phyloP scores from a whole-genome alignment of 108 stramenopile genomes.

The Bacterosira constricta region DNA sequence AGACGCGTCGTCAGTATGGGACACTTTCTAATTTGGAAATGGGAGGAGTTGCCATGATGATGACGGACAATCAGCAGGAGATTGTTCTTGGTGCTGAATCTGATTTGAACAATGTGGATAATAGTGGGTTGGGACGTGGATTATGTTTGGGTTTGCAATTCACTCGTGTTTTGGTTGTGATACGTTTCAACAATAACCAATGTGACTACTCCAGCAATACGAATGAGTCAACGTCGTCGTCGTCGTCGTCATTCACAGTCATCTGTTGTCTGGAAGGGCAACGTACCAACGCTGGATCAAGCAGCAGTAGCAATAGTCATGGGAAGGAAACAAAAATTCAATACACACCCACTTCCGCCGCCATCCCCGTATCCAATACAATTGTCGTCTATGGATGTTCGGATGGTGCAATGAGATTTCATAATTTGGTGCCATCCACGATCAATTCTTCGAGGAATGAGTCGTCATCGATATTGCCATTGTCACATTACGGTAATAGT shows the following conservation, averaged over 20 bases:
- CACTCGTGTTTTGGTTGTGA: conserved; percentile 1
- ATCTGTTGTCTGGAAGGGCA: conserved; percentile 43
- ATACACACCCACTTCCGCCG: conserved; percentile 21
- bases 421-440: conserved; percentile 44
- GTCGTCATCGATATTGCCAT: background rate
- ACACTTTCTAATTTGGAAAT: background rate
- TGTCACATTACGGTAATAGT: background rate
- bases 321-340: background rate
- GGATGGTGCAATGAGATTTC: conserved; percentile 68
- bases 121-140: conserved; percentile 14
- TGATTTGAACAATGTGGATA: background rate
- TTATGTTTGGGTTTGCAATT: conserved; percentile 29
- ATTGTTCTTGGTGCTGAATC: conserved; percentile 10
- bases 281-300: background rate
- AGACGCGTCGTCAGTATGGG: conserved; percentile 7
- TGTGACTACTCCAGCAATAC: background rate
- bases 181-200: background rate
- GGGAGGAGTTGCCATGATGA: too few species aligned
- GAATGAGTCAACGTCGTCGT: too few species aligned
- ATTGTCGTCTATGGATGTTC: conserved; percentile 56
- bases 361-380: conserved; percentile 16
- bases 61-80: background rate
- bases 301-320: background rate
- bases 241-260: conserved; percentile 1
- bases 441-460: conserved; percentile 11